Base-by-base conservation (phyloP, 2,329 filamentous ascomycete genomes). In the Sphaerulina vaccinii region DNA sequence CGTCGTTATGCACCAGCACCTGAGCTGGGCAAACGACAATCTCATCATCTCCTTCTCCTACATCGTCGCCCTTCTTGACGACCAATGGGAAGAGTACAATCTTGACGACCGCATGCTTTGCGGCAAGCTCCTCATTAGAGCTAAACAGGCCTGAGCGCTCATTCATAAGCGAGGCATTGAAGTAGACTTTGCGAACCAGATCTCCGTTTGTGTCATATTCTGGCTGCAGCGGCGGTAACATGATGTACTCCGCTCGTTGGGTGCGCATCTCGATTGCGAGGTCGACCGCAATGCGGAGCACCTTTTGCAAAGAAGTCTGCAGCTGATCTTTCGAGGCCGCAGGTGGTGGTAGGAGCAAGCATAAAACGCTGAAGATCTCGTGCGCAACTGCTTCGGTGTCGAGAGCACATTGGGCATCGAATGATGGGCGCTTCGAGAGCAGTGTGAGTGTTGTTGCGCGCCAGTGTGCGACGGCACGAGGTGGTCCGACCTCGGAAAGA, bases 311-410 rank as follows among this genome's bases (percentile, higher is more conserved):
- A 58, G 92, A 91, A 27, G 88, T 82, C 62, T 90, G 81, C 40
- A 96, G 88, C 68, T 95, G 88, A 35, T 79, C 74, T 71, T 93
- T 87, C 50, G 92, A 78, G 62, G 93, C 83, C 47, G 83, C 80
- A 5, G 93, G 92, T 9, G 93, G 93, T 8, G 92, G 90, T 13
- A 99, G 82, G 61, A 99, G 85, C 59, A 84, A 84, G 55, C 85
- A 86, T 19, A 99, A 78, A 0, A 89, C 92, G 69, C 86, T 83
- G 70, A 93, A 88, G 62, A 99, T 85, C 63, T 91, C 91, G 64
- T 95, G 84, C 23, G 93, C 88, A n/a, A 99, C 92, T 24, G 91
- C 91, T 73, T 97, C 90, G 3, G 90, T 96, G 72, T 99, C 95
- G 63, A 87, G 84, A 49, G 88, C 84, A 64, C 90, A 87, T 72